These are phyloP conservation scores for Schrenkiella parvula DNA, from an alignment of 345 rosid species.

Conservation along the genomic window DNA sequence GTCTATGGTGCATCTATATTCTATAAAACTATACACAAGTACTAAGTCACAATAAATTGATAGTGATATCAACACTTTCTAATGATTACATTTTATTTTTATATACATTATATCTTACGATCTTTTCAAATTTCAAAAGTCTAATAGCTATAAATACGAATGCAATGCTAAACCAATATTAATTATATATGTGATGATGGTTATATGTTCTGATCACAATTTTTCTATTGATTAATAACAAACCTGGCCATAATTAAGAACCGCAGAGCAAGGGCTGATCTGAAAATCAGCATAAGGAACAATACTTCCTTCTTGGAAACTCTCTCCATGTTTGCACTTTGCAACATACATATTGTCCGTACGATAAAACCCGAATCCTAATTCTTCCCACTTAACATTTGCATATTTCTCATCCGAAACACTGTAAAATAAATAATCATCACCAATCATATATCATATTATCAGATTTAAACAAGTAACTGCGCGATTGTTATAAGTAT, in stretches of 20 bases:
- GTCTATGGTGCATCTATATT: neutral
- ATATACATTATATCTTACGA: neutral
- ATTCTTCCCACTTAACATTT: constrained; percentile 32
- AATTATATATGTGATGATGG: neutral
- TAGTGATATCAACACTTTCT: neutral
- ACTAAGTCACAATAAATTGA: neutral
- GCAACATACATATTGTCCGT: constrained; percentile 30
- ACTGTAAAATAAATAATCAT: neutral
- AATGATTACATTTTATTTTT: neutral
- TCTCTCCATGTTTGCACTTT: constrained; percentile 24
- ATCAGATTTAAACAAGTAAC: neutral
- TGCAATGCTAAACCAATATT: neutral
- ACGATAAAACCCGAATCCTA: constrained; percentile 23
- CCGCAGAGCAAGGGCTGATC: constrained; percentile 29
- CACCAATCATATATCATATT: neutral
- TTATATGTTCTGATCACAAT: neutral
- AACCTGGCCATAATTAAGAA: constrained; percentile 39
- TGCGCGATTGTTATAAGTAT: neutral
- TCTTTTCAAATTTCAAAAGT: neutral
- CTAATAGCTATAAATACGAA: neutral
- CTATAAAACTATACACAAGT: neutral
- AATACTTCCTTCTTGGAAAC: constrained; percentile 37
- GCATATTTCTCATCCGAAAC: constrained; percentile 29
- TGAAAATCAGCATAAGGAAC: constrained; percentile 21
- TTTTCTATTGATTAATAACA: neutral